A percentile compares a stretch with the other conserved stretches of the same genome.
Evolutionary conservation across 805 yeast genomes (phyloP).

Genomic region (Candida awuae): DNA sequence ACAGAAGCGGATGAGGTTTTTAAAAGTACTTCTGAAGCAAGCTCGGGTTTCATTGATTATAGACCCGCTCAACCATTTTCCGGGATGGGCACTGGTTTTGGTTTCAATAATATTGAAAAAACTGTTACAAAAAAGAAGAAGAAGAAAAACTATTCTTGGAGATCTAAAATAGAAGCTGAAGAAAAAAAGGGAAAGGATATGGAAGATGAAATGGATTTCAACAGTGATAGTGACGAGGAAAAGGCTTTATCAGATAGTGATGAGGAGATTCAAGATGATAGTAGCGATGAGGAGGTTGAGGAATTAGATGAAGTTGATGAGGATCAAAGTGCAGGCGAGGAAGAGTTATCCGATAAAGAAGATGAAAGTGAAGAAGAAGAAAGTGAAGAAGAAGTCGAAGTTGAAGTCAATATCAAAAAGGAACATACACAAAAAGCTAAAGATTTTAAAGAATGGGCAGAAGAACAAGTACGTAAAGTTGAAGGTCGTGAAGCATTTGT

Average conservation of each 20-base stretch:
- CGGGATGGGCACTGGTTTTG: constrained; percentile 63
- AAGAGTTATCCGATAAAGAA: constrained; percentile 20
- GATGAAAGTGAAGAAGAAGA: constrained; percentile 23
- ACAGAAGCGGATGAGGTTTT: constrained; percentile 11
- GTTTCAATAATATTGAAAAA: constrained; percentile 45
- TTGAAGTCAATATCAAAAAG: constrained; percentile 31
- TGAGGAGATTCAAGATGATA: constrained; percentile 21
- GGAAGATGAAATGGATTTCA: constrained; percentile 60
- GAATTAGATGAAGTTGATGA: constrained; percentile 13
- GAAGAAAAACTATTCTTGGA: constrained; percentile 68
- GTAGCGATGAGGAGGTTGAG: constrained; percentile 4
- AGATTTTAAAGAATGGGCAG: constrained; percentile 86
- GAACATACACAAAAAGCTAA: constrained; percentile 44
- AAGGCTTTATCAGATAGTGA: constrained; percentile 22
- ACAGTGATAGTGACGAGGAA: constrained; percentile 22
- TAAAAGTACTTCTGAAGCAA: constrained; percentile 29
- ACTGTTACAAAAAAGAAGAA: constrained; percentile 37
- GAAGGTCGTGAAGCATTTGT: constrained; percentile 50
- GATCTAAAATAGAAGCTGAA: constrained; percentile 45
- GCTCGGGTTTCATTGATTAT: constrained; percentile 54
- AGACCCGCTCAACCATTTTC: constrained; percentile 45
- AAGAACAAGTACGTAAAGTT: constrained; percentile 52
- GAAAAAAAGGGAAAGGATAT: constrained; percentile 31
- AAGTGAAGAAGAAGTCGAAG: constrained; percentile 22
- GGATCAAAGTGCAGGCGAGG: constrained; percentile 22